Evolutionary conservation across 2,329 filamentous ascomycete genomes (phyloP).

Genomic region (Zymoseptoria passerinii): DNA sequence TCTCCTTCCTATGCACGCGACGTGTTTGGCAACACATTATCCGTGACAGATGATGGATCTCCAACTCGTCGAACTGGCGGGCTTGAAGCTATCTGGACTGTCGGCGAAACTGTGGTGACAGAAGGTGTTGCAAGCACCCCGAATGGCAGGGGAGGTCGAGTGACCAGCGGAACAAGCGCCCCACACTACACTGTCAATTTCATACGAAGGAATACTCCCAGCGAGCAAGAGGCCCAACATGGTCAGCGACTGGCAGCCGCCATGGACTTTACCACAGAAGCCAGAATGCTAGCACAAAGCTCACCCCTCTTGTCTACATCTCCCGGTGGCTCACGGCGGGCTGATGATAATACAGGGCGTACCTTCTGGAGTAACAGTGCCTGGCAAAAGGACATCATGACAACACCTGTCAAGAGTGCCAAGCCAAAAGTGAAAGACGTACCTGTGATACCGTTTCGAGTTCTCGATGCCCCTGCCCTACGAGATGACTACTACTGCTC

Average conservation of each 20-base stretch:
- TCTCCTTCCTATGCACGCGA: neutral
- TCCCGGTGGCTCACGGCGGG: conserved; percentile 2
- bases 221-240: conserved; percentile 44
- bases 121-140: conserved; percentile 35
- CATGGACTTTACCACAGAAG: conserved; percentile 64
- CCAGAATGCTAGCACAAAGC: conserved; percentile 53
- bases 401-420: conserved; percentile 6
- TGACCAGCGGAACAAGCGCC: conserved; percentile 66
- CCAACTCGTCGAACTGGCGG: conserved; percentile 40
- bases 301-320: conserved; percentile 9
- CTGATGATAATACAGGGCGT: conserved; percentile 3
- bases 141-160: conserved; percentile 54
- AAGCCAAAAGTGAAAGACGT: conserved; percentile 20
- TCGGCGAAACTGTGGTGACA: conserved; percentile 52
- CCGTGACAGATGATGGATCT: neutral
- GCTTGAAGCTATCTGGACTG: conserved; percentile 64
- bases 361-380: conserved; percentile 17
- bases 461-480: conserved; percentile 81
- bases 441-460: conserved; percentile 33
- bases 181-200: conserved; percentile 54
- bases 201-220: conserved; percentile 31
- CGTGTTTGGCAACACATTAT: conserved; percentile 1
- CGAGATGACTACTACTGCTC: conserved; percentile 96
- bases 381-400: conserved; percentile 14
- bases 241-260: conserved; percentile 69